Conservation (phyloP, 768 basidiomycete genomes). For the Ramaria sp. region DNA sequence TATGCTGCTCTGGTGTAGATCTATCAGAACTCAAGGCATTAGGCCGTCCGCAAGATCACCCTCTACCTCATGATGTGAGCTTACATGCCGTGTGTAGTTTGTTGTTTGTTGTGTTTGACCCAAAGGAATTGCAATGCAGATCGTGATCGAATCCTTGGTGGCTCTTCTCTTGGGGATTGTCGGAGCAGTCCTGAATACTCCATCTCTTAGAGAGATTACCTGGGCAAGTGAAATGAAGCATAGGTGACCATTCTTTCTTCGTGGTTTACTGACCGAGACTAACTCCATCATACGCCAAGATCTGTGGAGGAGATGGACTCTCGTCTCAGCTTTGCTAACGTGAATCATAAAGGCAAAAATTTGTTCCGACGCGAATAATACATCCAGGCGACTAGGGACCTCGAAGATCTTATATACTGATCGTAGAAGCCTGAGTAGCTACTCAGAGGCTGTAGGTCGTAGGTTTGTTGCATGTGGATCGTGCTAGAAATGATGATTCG, state of each 20-base stretch:
- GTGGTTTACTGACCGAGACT: background rate
- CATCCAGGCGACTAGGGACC: too few species aligned
- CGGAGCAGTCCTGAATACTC: slow-evolving; percentile 62
- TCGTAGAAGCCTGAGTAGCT: too few species aligned
- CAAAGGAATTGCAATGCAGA: slow-evolving; percentile 28
- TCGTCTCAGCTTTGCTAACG: slow-evolving; percentile 49
- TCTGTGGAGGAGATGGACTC: slow-evolving; percentile 72
- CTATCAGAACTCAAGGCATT: slow-evolving; percentile 68
- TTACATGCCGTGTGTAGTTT: background rate
- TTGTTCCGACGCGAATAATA: slow-evolving; percentile 18
- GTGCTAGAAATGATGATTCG: too few species aligned
- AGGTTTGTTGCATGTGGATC: too few species aligned
- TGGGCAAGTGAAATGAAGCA: slow-evolving; percentile 87
- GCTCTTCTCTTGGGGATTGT: slow-evolving; percentile 58
- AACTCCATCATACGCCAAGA: slow-evolving; percentile 15
- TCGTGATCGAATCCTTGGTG: slow-evolving; percentile 52
- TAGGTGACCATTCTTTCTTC: slow-evolving; percentile 35
- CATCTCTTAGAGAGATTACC: slow-evolving; percentile 66
- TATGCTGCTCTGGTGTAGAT: slow-evolving; percentile 32
- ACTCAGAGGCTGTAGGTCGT: too few species aligned
- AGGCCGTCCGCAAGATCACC: slow-evolving; percentile 50
- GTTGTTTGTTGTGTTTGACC: background rate
- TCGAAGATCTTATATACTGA: too few species aligned
- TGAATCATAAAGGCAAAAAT: slow-evolving; percentile 43
- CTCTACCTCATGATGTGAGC: slow-evolving; percentile 53